Percentiles rank a stretch among this genome's conserved stretches.
phyloP scores from a whole-genome alignment of 441 rosid genomes.

The Aleurites moluccanus region DNA sequence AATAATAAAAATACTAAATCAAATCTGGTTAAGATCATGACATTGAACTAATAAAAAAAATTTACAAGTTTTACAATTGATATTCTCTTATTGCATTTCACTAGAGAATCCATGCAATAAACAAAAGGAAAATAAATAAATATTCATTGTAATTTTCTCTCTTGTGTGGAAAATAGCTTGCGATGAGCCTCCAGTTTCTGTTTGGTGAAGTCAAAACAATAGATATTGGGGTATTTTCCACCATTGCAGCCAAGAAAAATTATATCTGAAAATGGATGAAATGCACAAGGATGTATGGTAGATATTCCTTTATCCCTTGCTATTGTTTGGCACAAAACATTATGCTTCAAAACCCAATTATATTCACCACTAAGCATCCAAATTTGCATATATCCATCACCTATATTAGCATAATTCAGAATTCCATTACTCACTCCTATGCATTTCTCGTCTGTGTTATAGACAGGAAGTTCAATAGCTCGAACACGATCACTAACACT shows the following conservation, averaged over 20 bases:
- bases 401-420: not conserved
- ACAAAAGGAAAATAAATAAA: not conserved
- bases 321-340: not conserved
- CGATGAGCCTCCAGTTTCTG: not conserved
- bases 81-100: not conserved
- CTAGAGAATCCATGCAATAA: not conserved
- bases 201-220: not conserved
- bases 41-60: slow-evolving; percentile 20
- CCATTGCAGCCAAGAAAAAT: slow-evolving; percentile 1
- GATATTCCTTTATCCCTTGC: not conserved
- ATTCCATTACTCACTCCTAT: not conserved
- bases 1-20: slow-evolving; percentile 34
- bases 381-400: not conserved
- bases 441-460: not conserved
- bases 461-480: not conserved
- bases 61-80: not conserved
- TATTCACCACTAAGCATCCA: not conserved
- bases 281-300: not conserved
- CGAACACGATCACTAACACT: not conserved
- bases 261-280: not conserved
- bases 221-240: not conserved
- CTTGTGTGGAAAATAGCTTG: not conserved
- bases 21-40: slow-evolving; percentile 49
- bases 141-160: not conserved
- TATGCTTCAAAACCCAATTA: not conserved